Evolutionary conservation across 75 land plant genomes (phyloP).

Genomic region (Pinus albicaulis): DNA sequence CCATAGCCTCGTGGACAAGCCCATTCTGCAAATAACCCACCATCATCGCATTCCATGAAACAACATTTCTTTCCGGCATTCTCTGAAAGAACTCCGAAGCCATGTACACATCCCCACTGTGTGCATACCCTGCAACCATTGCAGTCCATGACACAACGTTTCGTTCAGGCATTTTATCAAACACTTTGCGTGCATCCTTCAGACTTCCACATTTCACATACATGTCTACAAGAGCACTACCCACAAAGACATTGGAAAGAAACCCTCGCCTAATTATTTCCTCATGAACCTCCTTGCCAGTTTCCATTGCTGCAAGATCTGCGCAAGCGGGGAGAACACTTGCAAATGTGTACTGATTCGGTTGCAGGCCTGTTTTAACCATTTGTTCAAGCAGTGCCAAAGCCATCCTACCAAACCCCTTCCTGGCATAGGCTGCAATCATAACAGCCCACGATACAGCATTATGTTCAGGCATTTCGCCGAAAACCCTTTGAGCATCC

Average conservation of each 20-base stretch:
- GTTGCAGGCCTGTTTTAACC: conserved; percentile 15
- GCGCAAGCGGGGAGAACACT: conserved; percentile 38
- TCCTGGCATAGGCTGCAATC: conserved; percentile 35
- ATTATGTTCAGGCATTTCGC: conserved; percentile 6
- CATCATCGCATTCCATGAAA: conserved; percentile 68
- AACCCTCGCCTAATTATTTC: conserved; percentile 26
- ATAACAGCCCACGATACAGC: conserved; percentile 17
- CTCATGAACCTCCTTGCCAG: conserved; percentile 20
- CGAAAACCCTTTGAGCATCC: conserved; percentile 14
- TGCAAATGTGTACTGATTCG: conserved; percentile 44
- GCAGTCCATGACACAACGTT: conserved; percentile 50
- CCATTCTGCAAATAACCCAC: conserved; percentile 29
- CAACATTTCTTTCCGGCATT: conserved; percentile 38
- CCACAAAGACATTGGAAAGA: conserved; percentile 9
- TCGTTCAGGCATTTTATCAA: conserved; percentile 41
- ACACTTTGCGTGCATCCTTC: conserved; percentile 40
- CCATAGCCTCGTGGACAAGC: conserved; percentile 32
- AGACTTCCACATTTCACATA: conserved; percentile 27
- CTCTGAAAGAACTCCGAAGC: conserved; percentile 34
- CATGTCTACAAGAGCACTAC: conserved; percentile 40
- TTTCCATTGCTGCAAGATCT: conserved; percentile 10
- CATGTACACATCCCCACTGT: conserved; percentile 15
- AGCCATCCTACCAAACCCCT: conserved; percentile 16
- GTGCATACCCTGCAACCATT: conserved; percentile 53
- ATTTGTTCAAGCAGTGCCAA: conserved; percentile 20